Conservation (phyloP, 441 rosid species). For the Flueggea neowawraea region DNA sequence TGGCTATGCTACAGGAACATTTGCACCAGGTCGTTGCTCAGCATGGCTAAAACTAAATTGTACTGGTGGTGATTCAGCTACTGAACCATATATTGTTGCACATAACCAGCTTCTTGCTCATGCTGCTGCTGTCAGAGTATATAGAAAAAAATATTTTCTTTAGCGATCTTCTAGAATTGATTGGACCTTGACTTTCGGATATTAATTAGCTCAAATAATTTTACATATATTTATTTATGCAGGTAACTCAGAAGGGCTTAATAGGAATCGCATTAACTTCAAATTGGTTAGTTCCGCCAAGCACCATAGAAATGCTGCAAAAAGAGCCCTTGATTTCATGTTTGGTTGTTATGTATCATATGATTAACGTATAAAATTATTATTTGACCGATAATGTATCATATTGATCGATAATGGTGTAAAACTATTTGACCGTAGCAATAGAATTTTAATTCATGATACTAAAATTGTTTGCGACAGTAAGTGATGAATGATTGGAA, state of each 20-base stretch:
- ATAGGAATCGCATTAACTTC: constrained; percentile 51
- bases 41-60: constrained; percentile 33
- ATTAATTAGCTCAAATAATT: no score
- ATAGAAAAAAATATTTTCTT: constrained; percentile 22
- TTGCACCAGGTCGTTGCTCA: constrained; percentile 58
- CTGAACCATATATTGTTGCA: constrained; percentile 50
- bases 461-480: background rate
- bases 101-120: constrained; percentile 70
- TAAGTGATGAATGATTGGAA: no score
- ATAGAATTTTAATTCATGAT: background rate
- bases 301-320: constrained; percentile 35
- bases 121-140: constrained; percentile 51
- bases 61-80: constrained; percentile 44
- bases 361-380: no score
- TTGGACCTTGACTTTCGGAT: no score
- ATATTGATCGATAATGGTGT: no score
- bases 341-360: constrained; percentile 46
- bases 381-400: no score
- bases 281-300: constrained; percentile 49
- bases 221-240: background rate
- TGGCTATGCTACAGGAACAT: constrained; percentile 33
- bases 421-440: no score
- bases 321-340: constrained; percentile 45
- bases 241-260: constrained; percentile 39
- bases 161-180: background rate